phyloP scores from a whole-genome alignment of 345 rosid species.

The Eucalyptus melliodora region DNA sequence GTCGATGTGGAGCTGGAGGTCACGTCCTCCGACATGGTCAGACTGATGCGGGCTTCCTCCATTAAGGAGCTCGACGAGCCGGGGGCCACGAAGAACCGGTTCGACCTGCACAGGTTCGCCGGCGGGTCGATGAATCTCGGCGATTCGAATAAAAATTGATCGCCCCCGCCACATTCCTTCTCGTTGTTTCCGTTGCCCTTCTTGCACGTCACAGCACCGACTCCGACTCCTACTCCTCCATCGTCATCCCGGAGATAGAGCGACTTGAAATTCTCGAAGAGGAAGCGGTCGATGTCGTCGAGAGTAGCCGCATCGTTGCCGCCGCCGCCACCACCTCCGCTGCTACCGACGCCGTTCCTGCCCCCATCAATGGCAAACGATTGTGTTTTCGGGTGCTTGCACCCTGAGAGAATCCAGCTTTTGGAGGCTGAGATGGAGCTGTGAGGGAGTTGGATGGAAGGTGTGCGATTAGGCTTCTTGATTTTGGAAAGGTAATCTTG shows the following conservation, averaged over 20 bases:
- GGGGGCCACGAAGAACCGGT: slow-evolving; percentile 28
- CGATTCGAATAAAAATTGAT: slow-evolving; percentile 9
- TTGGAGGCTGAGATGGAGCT: slow-evolving; percentile 23
- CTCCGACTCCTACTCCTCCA: not conserved
- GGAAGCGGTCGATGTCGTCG: slow-evolving; percentile 70
- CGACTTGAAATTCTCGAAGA: slow-evolving; percentile 76
- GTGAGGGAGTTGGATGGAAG: slow-evolving; percentile 1
- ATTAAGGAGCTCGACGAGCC: slow-evolving; percentile 30
- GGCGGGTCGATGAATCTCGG: slow-evolving; percentile 18
- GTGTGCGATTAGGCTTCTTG: slow-evolving; percentile 8
- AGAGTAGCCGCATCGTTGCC: slow-evolving; percentile 44
- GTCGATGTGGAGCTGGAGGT: slow-evolving; percentile 16
- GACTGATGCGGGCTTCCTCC: slow-evolving; percentile 34
- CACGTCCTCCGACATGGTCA: slow-evolving; percentile 3
- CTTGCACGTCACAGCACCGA: not conserved
- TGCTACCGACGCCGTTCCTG: not conserved
- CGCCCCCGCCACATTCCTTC: not conserved
- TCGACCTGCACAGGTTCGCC: slow-evolving; percentile 13
- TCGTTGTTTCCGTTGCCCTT: not conserved
- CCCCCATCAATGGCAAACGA: slow-evolving; percentile 28
- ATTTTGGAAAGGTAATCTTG: slow-evolving; percentile 49
- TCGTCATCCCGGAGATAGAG: slow-evolving; percentile 40
- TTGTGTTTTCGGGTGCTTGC: slow-evolving; percentile 54
- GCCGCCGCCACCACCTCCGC: not conserved
- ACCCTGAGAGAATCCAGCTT: slow-evolving; percentile 32